Conservation (phyloP, 352 stramenopile genomes). For the Phytophthora sojae region DNA sequence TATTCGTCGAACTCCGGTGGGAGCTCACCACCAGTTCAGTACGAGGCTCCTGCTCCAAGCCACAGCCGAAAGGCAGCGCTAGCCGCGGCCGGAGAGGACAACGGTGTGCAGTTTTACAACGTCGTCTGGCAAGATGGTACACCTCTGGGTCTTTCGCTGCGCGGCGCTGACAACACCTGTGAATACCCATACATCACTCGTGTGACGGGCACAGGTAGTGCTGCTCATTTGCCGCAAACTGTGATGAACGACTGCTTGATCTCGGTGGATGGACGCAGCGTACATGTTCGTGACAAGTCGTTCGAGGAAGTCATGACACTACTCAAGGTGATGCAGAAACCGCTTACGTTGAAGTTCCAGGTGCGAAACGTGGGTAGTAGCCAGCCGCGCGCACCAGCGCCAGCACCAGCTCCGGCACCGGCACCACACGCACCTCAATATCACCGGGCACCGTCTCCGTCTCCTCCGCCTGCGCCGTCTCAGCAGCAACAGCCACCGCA, state of each 20-base stretch:
- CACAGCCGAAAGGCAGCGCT: constrained; percentile 40
- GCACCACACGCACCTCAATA: constrained; percentile 28
- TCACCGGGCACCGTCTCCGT: constrained; percentile 34
- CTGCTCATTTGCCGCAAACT: constrained; percentile 77
- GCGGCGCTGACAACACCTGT: constrained; percentile 68
- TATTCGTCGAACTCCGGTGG: constrained; percentile 51
- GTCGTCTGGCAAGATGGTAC: constrained; percentile 85
- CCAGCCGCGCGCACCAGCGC: constrained; percentile 23
- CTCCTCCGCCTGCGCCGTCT: constrained; percentile 17
- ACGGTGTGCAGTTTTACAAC: constrained; percentile 78
- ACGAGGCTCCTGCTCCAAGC: constrained; percentile 52
- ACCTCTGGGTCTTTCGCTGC: constrained; percentile 78
- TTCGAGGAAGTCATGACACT: constrained; percentile 91
- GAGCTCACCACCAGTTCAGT: constrained; percentile 44
- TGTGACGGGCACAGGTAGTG: constrained; percentile 83
- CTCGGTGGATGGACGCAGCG: constrained; percentile 81
- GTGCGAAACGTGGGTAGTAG: constrained; percentile 45
- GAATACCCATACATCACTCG: constrained; percentile 91
- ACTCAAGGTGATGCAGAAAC: constrained; percentile 90
- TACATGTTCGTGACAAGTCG: constrained; percentile 81
- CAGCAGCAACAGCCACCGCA: constrained; percentile 21
- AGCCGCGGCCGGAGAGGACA: constrained; percentile 38
- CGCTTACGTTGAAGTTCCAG: constrained; percentile 87
- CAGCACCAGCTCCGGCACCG: constrained; percentile 24
- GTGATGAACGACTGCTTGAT: constrained; percentile 82